Conservation (phyloP, 768 basidiomycete species). For the Tubosaeta sp. region DNA sequence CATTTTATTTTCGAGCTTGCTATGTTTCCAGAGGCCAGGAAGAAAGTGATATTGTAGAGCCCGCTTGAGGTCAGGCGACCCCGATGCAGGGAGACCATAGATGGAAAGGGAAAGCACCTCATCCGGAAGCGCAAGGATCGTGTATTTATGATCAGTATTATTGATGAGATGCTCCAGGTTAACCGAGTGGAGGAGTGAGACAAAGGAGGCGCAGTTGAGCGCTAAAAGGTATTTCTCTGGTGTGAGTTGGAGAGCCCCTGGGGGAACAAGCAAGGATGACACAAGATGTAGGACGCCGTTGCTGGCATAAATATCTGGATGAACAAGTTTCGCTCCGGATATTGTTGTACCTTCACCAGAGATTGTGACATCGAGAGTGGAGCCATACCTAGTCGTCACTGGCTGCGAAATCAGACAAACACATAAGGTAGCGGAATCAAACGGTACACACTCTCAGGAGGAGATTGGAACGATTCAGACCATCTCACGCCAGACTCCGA, state of each 20-base stretch:
- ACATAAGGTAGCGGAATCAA: background rate
- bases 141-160: constrained; percentile 63
- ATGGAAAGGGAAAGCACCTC: constrained; percentile 67
- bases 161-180: constrained; percentile 69
- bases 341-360: constrained; percentile 51
- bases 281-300: constrained; percentile 95
- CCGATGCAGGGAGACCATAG: constrained; percentile 54
- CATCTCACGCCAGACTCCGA: constrained; percentile 55
- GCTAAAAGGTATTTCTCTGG: constrained; percentile 94
- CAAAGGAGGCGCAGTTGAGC: constrained; percentile 87
- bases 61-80: constrained; percentile 65
- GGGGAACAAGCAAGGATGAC: constrained; percentile 75
- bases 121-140: constrained; percentile 89
- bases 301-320: constrained; percentile 86
- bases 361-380: constrained; percentile 56
- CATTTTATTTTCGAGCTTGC: constrained; percentile 68
- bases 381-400: constrained; percentile 74
- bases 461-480: constrained; percentile 56
- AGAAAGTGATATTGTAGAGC: constrained; percentile 88
- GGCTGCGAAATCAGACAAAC: constrained; percentile 14
- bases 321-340: constrained; percentile 55
- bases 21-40: constrained; percentile 68
- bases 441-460: constrained; percentile 47
- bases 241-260: constrained; percentile 71
- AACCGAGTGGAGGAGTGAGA: constrained; percentile 82